Evolutionary conservation across 805 yeast species (phyloP).

Genomic region (Saccharomyces kudriavzevii): DNA sequence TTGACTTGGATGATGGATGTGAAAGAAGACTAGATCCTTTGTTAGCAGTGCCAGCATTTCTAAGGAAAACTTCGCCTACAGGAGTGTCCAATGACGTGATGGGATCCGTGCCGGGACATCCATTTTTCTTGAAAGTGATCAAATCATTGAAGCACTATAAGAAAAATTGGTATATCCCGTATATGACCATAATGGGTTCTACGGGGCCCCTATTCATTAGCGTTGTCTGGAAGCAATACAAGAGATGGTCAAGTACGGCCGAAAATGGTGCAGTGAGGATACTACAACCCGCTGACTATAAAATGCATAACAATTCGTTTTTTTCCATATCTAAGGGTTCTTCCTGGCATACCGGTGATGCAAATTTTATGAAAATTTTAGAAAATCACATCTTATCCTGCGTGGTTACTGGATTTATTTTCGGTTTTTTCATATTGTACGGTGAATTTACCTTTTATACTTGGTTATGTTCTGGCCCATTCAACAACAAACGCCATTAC

Average conservation of each 20-base stretch:
- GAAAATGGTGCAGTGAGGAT: slow-evolving; percentile 60
- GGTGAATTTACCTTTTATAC: slow-evolving; percentile 41
- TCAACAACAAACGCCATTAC: background rate
- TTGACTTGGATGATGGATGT: slow-evolving; percentile 88
- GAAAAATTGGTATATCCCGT: slow-evolving; percentile 76
- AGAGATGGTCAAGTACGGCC: slow-evolving; percentile 63
- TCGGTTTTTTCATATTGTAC: slow-evolving; percentile 43
- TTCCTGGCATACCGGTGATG: slow-evolving; percentile 89
- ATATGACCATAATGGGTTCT: slow-evolving; percentile 84
- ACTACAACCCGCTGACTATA: slow-evolving; percentile 66
- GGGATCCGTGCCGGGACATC: slow-evolving; percentile 84
- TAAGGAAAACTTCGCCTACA: slow-evolving; percentile 79
- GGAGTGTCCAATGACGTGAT: slow-evolving; percentile 90
- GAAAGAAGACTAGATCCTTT: slow-evolving; percentile 70
- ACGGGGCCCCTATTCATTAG: slow-evolving; percentile 88
- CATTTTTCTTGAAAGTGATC: slow-evolving; percentile 67
- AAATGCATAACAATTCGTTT: slow-evolving; percentile 50
- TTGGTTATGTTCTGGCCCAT: slow-evolving; percentile 27
- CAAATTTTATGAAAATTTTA: slow-evolving; percentile 62
- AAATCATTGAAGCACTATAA: slow-evolving; percentile 56
- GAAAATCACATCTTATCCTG: slow-evolving; percentile 69
- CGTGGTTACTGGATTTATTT: slow-evolving; percentile 58
- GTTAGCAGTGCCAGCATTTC: slow-evolving; percentile 74
- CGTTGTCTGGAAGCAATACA: slow-evolving; percentile 80
- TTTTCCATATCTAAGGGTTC: slow-evolving; percentile 76